These are phyloP conservation scores for Triticum timopheevii DNA, from an alignment of 176 grass and related monocot genomes.

Conservation along the genomic window DNA sequence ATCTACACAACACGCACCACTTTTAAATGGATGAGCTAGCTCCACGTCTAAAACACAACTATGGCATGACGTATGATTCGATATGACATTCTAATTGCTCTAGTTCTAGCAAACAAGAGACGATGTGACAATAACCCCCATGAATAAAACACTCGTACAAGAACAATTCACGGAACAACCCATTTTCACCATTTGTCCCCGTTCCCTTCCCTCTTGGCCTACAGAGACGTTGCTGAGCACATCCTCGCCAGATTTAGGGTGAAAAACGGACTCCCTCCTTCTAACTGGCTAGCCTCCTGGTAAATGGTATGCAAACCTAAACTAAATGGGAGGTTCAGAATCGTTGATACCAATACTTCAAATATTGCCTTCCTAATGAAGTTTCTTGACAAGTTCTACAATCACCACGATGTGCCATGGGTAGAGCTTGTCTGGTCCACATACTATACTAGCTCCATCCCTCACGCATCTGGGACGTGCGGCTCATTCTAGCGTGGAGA, in stretches of 20 bases:
- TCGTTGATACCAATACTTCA: no score
- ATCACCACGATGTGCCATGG: no score
- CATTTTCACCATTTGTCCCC: background rate
- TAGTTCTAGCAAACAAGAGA: background rate
- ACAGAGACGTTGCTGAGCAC: background rate
- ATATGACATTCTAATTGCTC: background rate
- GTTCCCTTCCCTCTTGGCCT: background rate
- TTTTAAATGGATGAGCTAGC: background rate
- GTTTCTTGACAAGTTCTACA: no score
- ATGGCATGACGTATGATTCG: background rate
- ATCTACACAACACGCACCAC: background rate
- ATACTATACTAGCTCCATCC: no score
- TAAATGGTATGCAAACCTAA: no score
- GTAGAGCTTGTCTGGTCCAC: no score
- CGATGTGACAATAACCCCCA: background rate
- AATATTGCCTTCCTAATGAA: no score
- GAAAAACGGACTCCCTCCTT: no score
- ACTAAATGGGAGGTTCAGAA: no score
- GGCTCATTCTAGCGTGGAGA: no score
- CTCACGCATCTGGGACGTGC: no score
- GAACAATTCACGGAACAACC: background rate
- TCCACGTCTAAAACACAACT: background rate
- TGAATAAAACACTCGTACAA: background rate
- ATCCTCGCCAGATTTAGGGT: background rate
- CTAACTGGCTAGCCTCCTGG: no score